Evolutionary conservation across 176 grass and related monocot genomes (phyloP).

Genomic region (Juncus inflexus): DNA sequence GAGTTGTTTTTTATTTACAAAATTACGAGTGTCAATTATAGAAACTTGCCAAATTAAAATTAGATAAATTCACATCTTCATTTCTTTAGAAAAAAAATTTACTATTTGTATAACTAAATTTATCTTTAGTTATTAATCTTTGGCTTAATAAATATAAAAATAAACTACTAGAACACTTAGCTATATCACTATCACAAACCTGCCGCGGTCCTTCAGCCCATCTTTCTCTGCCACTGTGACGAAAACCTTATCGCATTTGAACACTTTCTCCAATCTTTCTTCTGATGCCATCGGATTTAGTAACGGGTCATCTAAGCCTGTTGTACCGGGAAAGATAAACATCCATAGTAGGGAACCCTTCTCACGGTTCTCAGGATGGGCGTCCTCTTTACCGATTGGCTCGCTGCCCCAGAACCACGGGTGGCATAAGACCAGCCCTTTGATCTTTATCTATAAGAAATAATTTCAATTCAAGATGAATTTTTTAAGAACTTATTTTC

Average conservation of each 20-base stretch:
- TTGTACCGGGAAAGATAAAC: constrained; percentile 20
- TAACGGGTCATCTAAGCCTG: constrained; percentile 38
- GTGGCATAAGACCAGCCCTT: constrained; percentile 26
- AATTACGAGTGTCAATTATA: no score
- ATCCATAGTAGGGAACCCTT: constrained; percentile 26
- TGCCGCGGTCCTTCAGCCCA: constrained; percentile 21
- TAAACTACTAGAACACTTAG: no score
- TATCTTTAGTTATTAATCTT: no score
- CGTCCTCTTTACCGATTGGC: constrained; percentile 7
- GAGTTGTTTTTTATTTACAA: no score
- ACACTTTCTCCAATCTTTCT: constrained; percentile 31
- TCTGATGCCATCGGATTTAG: constrained; percentile 46
- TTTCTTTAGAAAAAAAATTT: no score
- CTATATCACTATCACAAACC: no score
- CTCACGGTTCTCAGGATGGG: neutral
- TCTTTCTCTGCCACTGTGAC: constrained; percentile 34
- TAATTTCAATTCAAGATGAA: constrained; percentile 6
- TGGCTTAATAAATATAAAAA: no score
- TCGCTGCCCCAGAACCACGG: constrained; percentile 31
- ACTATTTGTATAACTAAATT: no score
- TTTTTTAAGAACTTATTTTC: no score
- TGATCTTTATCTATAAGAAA: constrained; percentile 33
- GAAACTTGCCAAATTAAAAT: no score
- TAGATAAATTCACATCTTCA: no score
- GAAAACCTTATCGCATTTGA: constrained; percentile 7